Evolutionary conservation across 208 protist species (phyloP).

Genomic region (Sergeia podlipaevii): DNA sequence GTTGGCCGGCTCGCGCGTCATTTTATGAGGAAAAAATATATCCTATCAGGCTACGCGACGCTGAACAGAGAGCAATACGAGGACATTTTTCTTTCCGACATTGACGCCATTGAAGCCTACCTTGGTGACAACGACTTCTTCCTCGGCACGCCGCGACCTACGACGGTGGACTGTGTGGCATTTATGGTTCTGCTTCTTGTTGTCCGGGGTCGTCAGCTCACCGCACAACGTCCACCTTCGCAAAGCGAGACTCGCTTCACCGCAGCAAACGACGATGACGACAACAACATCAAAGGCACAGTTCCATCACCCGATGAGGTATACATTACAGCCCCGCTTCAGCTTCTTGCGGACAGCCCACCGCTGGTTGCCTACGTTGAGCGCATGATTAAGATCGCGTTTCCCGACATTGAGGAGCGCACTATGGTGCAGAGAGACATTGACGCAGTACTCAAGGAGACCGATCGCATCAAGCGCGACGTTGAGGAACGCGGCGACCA

Average conservation of each 20-base stretch:
- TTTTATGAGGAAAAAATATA: background rate
- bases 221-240: background rate
- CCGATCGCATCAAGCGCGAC: background rate
- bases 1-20: background rate
- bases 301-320: background rate
- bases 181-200: background rate
- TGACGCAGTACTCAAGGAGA: conserved; percentile 12
- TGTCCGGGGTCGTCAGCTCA: background rate
- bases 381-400: conserved; percentile 4
- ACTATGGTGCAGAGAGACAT: conserved; percentile 6
- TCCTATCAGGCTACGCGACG: conserved; percentile 1
- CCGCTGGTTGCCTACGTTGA: conserved; percentile 11
- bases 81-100: conserved; percentile 11
- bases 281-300: too few species aligned
- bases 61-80: conserved; percentile 15
- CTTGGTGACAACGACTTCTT: conserved; percentile 8
- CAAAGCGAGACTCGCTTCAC: background rate
- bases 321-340: conserved; percentile 9
- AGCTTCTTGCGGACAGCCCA: conserved; percentile 12
- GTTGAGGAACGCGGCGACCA: conserved; percentile 1
- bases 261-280: background rate
- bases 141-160: conserved; percentile 17
- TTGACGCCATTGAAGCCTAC: conserved; percentile 15
- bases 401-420: conserved; percentile 10
- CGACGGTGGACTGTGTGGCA: conserved; percentile 12